These are phyloP conservation scores for carrot (Daucus carota) DNA, from an alignment of 129 eudicot genomes.

Conservation along the genomic window DH1_v3.0 NC_030385.2:33391001-33391500, in stretches of 20 bases:
- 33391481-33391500: constrained; percentile 64
- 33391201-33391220: background rate
- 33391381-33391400: background rate
- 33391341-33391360: too few relatives aligned
- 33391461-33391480: background rate
- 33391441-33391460: background rate
- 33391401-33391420: background rate
- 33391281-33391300: background rate
- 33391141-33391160: background rate
- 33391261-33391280: background rate
- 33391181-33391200: background rate
- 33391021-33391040: background rate
- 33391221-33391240: background rate
- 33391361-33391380: background rate
- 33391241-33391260: background rate
- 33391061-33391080: background rate
- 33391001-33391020: background rate
- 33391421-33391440: background rate
- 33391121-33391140: background rate
- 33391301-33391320: background rate
- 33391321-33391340: background rate
- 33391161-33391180: background rate
- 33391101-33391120: background rate
- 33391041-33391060: background rate
- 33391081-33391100: background rate